Conservation (phyloP, 305 asterid genomes). For the Solanum aculeatissimum region DNA sequence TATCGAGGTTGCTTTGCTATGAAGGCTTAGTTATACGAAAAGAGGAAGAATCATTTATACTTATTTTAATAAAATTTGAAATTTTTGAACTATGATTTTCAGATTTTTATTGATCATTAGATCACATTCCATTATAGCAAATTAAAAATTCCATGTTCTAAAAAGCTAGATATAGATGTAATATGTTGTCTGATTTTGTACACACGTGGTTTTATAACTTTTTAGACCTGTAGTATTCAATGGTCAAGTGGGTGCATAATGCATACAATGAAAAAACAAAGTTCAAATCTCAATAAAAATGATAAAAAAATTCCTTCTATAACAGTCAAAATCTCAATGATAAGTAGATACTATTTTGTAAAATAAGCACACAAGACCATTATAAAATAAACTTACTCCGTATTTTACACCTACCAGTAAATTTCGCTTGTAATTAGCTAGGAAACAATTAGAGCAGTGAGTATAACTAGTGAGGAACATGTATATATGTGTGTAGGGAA, state of each 20-base stretch:
- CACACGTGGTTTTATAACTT: neutral
- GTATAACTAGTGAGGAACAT: slow-evolving; percentile 5
- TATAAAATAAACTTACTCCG: neutral
- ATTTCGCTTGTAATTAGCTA: neutral
- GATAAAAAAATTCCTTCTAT: neutral
- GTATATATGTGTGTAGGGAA: slow-evolving; percentile 13
- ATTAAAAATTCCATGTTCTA: neutral
- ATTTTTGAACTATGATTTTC: neutral
- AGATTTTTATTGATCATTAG: neutral
- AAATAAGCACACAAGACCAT: neutral
- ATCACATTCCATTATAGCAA: neutral
- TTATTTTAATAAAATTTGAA: neutral
- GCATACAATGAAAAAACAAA: neutral
- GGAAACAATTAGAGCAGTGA: neutral
- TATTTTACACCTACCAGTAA: neutral
- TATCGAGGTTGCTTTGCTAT: neutral
- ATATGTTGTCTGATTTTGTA: neutral
- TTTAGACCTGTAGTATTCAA: neutral
- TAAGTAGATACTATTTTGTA: neutral
- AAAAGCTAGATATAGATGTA: neutral
- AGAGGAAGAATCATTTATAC: neutral
- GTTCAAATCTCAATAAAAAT: neutral
- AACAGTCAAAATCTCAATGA: neutral
- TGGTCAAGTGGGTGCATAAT: neutral
- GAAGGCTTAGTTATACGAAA: neutral